Evolutionary conservation across 139 green algal species (phyloP).

Genomic region (Tetradesmus obliquus): DNA sequence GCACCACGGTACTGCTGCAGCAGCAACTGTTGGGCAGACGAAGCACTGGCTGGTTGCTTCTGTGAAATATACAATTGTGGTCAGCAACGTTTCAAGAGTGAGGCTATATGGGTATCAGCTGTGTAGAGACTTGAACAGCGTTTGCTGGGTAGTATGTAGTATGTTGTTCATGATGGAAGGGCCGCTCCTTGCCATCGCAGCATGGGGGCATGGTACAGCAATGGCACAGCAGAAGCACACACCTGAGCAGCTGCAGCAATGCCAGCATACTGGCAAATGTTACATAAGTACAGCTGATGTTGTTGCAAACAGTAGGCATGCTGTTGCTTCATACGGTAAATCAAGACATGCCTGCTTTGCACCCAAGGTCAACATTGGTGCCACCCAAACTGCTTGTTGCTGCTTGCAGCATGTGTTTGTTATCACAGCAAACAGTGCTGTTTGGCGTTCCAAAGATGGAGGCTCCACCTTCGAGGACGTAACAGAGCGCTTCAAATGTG

Average conservation of each 20-base stretch:
- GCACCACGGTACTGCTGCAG: not conserved
- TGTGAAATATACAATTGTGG: not conserved
- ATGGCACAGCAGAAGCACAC: not conserved
- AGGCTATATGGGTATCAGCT: not conserved
- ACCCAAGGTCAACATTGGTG: not conserved
- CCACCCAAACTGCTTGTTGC: not conserved
- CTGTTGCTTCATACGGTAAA: not conserved
- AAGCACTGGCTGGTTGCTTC: not conserved
- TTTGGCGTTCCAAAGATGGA: slow-evolving; percentile 62
- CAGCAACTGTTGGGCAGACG: not conserved
- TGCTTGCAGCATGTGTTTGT: slow-evolving; percentile 57
- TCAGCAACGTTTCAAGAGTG: no score
- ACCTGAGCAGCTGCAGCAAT: not conserved
- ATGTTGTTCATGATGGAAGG: not conserved
- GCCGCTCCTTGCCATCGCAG: no score
- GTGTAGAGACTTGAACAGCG: no score
- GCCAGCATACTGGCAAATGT: no score
- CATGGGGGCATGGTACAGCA: not conserved
- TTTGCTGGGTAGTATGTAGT: not conserved
- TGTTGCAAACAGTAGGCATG: not conserved
- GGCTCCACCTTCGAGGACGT: slow-evolving; percentile 76
- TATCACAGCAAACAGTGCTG: slow-evolving; percentile 51
- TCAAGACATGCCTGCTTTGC: no score
- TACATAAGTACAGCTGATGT: not conserved
- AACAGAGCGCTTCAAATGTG: slow-evolving; percentile 72